Evolutionary conservation across 345 rosid genomes (phyloP).

Genomic region (Punica granatum): DNA sequence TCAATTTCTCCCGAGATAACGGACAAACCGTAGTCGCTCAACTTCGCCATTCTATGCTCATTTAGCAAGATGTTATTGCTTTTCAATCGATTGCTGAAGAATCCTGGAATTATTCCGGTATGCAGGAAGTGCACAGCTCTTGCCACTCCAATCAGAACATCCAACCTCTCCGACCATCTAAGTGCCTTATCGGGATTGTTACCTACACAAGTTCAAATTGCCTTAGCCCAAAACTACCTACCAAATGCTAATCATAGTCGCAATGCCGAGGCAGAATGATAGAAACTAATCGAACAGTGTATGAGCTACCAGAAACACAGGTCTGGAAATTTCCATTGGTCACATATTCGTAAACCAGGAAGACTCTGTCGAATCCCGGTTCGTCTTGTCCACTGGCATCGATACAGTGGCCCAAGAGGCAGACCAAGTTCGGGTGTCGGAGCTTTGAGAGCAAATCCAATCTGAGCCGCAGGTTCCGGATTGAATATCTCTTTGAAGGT

Average conservation of each 20-base stretch:
- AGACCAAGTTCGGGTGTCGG: slow-evolving; percentile 45
- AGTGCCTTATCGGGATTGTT: slow-evolving; percentile 26
- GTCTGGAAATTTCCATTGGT: slow-evolving; percentile 31
- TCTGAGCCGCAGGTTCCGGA: slow-evolving; percentile 38
- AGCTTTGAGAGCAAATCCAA: slow-evolving; percentile 44
- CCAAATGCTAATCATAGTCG: not conserved
- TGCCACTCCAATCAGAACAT: slow-evolving; percentile 47
- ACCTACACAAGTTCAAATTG: slow-evolving; percentile 19
- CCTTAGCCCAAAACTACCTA: not conserved
- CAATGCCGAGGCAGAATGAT: not conserved
- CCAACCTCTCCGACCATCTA: slow-evolving; percentile 66
- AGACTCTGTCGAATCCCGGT: slow-evolving; percentile 29
- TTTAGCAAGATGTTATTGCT: slow-evolving; percentile 55
- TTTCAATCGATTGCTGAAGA: slow-evolving; percentile 62
- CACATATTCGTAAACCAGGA: slow-evolving; percentile 36
- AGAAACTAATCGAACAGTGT: not conserved
- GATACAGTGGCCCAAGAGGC: slow-evolving; percentile 49
- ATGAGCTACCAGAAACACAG: slow-evolving; percentile 34
- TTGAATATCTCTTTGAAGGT: slow-evolving; percentile 33
- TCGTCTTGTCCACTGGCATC: slow-evolving; percentile 30
- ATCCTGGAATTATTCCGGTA: slow-evolving; percentile 80
- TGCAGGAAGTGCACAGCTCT: slow-evolving; percentile 75
- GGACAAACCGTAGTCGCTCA: slow-evolving; percentile 73
- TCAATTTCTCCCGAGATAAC: slow-evolving; percentile 49
- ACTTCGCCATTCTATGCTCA: slow-evolving; percentile 53